Base-by-base conservation (phyloP, 2,329 filamentous ascomycete genomes). In the Cladosporium halotolerans region DNA sequence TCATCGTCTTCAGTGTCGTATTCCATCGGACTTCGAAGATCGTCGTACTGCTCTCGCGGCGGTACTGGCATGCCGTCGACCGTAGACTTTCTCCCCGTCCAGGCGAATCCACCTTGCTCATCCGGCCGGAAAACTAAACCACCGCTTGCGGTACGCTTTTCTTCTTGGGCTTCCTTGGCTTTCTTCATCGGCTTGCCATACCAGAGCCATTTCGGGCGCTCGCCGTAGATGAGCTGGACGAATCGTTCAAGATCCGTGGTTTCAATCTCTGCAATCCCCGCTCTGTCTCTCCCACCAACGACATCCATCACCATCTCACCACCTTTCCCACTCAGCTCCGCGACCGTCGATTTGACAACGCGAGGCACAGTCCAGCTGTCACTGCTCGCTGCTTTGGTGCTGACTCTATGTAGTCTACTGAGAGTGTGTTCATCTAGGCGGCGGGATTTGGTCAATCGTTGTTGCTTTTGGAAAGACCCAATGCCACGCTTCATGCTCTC, bases 301-400 rank as follows among this genome's bases (percentile, higher is more conserved):
- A 95, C 95, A n/a, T 89, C 91, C 76, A 95, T 89, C 44, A 96
- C 86, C 73, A 96, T 88, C 68, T 96, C 92, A 45, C 91, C 91
- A 50, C 92, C 86, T 68, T 96, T 96, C 11, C 93, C 92, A 60
- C 89, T 89, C 38, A 99, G 82, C 70, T 96, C 93, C 14, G 88
- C 90, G 44, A 97, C 88, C 0, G 92, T 96, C 3, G 89, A 95
- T 68, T 97, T 97, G 63, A 99, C 89, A 14, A 92, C 91, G 64
- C 89, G 86, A 47, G 90, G 88, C n/a, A 95, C 88, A 13, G 86
- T 87, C 89, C 92, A 96, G 2, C 86, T 87, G 66, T 96, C 90
- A 33, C 89, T 86, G 47, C 86, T 87, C 2, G 90, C 91, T 32
- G 89, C 90, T 68, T 96, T 97, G 38, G 89, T 88, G 10, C 92